phyloP scores from a whole-genome alignment of 2,329 filamentous ascomycete species.

The Penicillium hesseltinei region DNA sequence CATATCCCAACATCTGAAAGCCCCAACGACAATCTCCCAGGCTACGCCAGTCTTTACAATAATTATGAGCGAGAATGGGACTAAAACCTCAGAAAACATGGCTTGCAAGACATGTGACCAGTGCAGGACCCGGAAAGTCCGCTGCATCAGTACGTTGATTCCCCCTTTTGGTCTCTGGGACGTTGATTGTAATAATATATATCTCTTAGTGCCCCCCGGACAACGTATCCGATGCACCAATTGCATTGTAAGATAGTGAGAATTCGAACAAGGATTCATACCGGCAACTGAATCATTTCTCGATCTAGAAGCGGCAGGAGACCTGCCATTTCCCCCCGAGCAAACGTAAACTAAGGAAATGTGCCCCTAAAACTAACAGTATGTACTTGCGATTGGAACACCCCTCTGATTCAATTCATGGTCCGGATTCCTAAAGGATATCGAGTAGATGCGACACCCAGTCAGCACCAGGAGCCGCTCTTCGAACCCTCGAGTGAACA shows the following conservation, averaged over 20 bases:
- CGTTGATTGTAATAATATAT: neutral
- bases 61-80: too few species aligned
- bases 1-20: too few species aligned
- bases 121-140: slow-evolving; percentile 45
- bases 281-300: neutral
- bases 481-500: neutral
- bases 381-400: neutral
- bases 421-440: neutral
- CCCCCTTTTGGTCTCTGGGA: neutral
- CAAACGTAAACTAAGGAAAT: neutral
- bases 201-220: neutral
- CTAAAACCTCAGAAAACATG: neutral
- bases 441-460: too few species aligned
- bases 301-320: neutral
- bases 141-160: slow-evolving; percentile 36
- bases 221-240: neutral
- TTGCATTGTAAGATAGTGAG: neutral
- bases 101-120: slow-evolving; percentile 35
- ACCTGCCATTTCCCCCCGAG: neutral
- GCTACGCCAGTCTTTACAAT: too few species aligned
- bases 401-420: neutral
- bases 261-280: neutral
- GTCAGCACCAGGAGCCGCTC: too few species aligned
- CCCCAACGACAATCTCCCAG: too few species aligned
- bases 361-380: neutral